These are phyloP conservation scores for Chrysosporium keratinophilum DNA, from an alignment of 2,329 filamentous ascomycete genomes.

Conservation along the genomic window DNA sequence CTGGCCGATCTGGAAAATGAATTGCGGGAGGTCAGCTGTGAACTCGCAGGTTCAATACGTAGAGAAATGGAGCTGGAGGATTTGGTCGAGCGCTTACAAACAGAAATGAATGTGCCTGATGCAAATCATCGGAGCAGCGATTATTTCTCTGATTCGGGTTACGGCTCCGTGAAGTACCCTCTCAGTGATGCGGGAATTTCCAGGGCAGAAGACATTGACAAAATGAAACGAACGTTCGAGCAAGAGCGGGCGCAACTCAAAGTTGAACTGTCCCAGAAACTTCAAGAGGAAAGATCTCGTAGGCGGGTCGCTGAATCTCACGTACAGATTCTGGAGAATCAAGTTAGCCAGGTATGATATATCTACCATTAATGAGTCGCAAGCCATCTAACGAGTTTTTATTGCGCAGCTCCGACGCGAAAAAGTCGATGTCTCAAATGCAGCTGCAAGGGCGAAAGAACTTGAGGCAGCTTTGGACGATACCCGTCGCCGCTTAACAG, in stretches of 20 bases:
- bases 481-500: constrained; percentile 65
- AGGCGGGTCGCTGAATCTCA: constrained; percentile 71
- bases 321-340: constrained; percentile 70
- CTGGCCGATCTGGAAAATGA: constrained; percentile 90
- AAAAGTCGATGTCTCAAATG: constrained; percentile 42
- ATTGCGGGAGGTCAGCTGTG: constrained; percentile 80
- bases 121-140: constrained; percentile 74
- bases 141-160: constrained; percentile 94
- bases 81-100: constrained; percentile 74
- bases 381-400: constrained; percentile 15
- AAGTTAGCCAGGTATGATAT: constrained; percentile 52
- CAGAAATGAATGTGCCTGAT: constrained; percentile 53
- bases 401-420: constrained; percentile 38
- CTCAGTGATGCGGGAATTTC: constrained; percentile 47
- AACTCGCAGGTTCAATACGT: constrained; percentile 84
- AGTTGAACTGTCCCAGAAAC: constrained; percentile 70
- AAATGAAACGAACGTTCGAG: constrained; percentile 69
- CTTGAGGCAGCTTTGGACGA: constrained; percentile 74
- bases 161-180: constrained; percentile 69
- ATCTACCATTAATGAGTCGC: neutral
- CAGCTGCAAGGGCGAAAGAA: constrained; percentile 56
- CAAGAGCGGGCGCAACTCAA: constrained; percentile 84
- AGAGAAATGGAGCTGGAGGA: constrained; percentile 96
- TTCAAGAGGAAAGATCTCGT: constrained; percentile 73
- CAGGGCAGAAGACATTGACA: constrained; percentile 63